Conservation (phyloP, 768 basidiomycete genomes). For the Panellus pusillus region DNA sequence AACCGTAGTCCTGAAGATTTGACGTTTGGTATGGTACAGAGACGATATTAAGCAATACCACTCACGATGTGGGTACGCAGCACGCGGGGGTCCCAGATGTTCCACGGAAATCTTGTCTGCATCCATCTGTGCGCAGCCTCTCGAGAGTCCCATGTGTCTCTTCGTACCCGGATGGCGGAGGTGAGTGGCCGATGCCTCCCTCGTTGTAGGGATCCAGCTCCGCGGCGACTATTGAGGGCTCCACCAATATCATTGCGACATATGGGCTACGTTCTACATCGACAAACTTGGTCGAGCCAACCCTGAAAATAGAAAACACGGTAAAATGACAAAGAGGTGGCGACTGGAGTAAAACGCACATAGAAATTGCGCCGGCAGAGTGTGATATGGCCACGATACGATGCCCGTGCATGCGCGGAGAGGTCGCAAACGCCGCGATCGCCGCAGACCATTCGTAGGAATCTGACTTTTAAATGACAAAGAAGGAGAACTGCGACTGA, state of each 20-base stretch:
- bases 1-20: constrained; percentile 21
- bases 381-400: constrained; percentile 31
- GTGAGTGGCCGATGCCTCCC: constrained; percentile 21
- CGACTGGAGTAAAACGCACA: constrained; percentile 22
- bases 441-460: constrained; percentile 27
- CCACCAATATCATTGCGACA: constrained; percentile 11
- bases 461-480: constrained; percentile 13
- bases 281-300: constrained; percentile 7
- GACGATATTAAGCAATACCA: background rate
- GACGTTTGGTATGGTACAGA: background rate
- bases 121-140: constrained; percentile 30
- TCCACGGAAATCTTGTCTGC: constrained; percentile 29
- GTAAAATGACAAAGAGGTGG: background rate
- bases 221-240: constrained; percentile 25
- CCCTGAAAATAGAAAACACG: background rate
- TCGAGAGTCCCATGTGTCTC: constrained; percentile 28
- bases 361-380: constrained; percentile 32
- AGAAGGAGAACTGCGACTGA: background rate
- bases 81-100: constrained; percentile 31
- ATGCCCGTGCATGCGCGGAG: constrained; percentile 23
- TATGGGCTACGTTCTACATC: background rate
- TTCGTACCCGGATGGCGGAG: constrained; percentile 25
- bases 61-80: constrained; percentile 29
- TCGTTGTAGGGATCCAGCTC: constrained; percentile 23
- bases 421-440: constrained; percentile 22